Evolutionary conservation across 163 green algal species (phyloP), one percentile per base, ranked within the genome.

Genomic region (Chloromonas sp.): DNA sequence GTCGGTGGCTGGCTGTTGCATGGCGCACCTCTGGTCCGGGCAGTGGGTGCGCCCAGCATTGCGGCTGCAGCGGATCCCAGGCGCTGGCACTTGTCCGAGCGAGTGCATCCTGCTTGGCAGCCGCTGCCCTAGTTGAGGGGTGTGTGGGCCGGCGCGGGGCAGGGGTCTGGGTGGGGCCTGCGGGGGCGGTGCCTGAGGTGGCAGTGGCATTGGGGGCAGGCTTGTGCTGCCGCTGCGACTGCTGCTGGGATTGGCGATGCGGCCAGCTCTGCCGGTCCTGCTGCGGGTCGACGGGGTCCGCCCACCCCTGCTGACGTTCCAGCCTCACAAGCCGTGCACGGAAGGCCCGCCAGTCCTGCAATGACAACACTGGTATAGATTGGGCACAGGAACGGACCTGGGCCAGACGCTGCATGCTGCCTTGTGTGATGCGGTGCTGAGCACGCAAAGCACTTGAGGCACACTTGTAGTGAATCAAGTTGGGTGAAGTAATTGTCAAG

Each of bases 301-400:
- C 79, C 0, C 77, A 61, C 15, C 74, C 58, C 8, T 13, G 5
- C 8, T 77, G 58, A 14, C 74, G 84, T 80, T 88, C 87, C 87
- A 81, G 87, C 0, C 78, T 84, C 1, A 88, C 85, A 0, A 90
- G 83, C 13, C 83, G 87, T 1, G 87, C 87, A 1, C 87, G 83
- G 82, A 87, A 90, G 36, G 83, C 74, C 0, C 87, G 82, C 87
- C 87, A 90, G 61, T 90, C 87, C 85, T 88, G 83, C 66, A 74
- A 11, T 11, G 11, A 11, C 5, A 74, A 74, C 66, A 74, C 36
- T 36, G 36, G 36, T 36, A 36, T 36, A 36, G 36, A 36, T 36
- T 36, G 36, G 36, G 36, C 36, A 36, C 36, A 36, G 36, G 36
- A 36, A 36, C 36, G 36, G 36, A 36, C 36, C 36, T 36, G 36